Conservation (phyloP, 148 eudicot genomes). For the Nepenthes mirabilis region DNA sequence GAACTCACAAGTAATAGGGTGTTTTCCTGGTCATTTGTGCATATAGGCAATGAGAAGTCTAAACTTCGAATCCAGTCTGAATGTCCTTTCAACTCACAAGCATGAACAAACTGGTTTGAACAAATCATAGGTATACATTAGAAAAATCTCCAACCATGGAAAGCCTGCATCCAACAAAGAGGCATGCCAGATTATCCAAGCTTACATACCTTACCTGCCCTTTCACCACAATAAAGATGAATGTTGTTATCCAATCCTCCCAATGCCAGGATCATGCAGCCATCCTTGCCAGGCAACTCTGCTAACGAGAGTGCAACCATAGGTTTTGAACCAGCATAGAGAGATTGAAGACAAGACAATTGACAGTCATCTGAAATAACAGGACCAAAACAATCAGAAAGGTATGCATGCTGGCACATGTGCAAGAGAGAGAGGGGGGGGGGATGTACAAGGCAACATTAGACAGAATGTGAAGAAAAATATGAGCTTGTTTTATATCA, state of each 20-base stretch:
- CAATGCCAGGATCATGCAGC: constrained; percentile 64
- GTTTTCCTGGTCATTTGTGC: constrained; percentile 27
- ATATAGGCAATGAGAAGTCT: constrained; percentile 81
- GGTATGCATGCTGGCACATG: not conserved
- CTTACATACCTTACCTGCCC: constrained; percentile 60
- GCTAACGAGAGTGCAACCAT: constrained; percentile 87
- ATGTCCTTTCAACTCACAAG: constrained; percentile 92
- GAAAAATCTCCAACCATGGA: constrained; percentile 4
- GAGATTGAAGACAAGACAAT: constrained; percentile 46
- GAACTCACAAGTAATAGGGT: constrained; percentile 72
- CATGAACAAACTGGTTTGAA: constrained; percentile 53
- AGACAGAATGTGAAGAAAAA: not conserved
- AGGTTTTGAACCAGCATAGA: constrained; percentile 63
- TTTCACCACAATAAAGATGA: constrained; percentile 77
- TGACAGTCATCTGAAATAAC: constrained; percentile 49
- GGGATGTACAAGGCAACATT: not conserved
- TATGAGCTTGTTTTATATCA: too few species aligned
- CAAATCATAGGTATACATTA: constrained; percentile 10
- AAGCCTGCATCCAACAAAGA: not conserved
- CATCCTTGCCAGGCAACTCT: constrained; percentile 50
- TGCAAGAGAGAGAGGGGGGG: not conserved
- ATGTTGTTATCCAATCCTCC: constrained; percentile 92
- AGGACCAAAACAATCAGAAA: not conserved
- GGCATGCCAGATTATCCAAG: not conserved
- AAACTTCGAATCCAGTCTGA: constrained; percentile 92